Evolutionary conservation across 2,329 filamentous ascomycete species (phyloP), one percentile per base, ranked within the genome.

Genomic region (Clathrospora elynae): DNA sequence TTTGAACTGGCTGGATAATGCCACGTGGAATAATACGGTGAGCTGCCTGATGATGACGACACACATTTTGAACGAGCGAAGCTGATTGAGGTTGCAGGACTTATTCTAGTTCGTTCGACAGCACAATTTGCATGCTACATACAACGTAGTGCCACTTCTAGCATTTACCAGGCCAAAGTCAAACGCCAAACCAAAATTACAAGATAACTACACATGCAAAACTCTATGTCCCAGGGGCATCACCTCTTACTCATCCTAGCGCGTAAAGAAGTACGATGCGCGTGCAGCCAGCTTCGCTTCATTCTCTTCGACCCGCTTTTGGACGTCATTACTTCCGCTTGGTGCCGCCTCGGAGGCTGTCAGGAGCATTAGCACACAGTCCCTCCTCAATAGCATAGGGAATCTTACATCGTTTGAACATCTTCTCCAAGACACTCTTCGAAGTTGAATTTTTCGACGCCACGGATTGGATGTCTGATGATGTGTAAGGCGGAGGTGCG

Each of bases 1-100:
- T 44, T 37, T 70, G 34, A 62, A 61, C 24, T 70, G 66, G 66
- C 25, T 70, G 36, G 65, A 70, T 48, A 62, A 67, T 34, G 65
- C 64, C n/a, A 66, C 66, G 12, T 68, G 62, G 64, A 66, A 58
- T 35, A 68, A 65, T 35, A 59, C 57, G 17, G 59, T 66, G 14
- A 48, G 50, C 44, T 16, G 22, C 32, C 12, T 10, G 25, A 11
- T 33, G 14, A n/a, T 4, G 18, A 11, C 9, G 23, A 14, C 2
- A 29, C n/a, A n/a, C n/a, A n/a, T n/a, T n/a, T n/a, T n/a, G 14
- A 17, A 6, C 18, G 8, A 17, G 4, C 14, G 14, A 11, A 31
- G 22, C 36, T 51, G 18, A 42, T 17, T 11, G 17, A 12, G n/a
- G n/a, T n/a, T 26, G 6, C 32, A 55, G 37, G 51, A 57, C 29